These are phyloP conservation scores for Dentipellis sp. DNA, from an alignment of 768 basidiomycete species.

Conservation along the genomic window DNA sequence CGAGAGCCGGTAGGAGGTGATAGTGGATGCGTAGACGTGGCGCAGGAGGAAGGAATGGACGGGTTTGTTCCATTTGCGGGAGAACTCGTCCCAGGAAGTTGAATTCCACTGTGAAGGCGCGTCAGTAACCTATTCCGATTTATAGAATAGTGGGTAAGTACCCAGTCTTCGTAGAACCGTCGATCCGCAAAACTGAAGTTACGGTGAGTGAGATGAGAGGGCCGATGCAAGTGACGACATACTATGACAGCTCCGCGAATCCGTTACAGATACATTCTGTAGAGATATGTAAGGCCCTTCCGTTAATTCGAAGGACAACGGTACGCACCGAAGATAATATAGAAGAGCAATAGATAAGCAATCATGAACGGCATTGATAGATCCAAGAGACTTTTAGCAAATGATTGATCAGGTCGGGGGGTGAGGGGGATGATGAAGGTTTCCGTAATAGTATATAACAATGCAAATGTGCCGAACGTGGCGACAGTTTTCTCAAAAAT, in stretches of 20 bases:
- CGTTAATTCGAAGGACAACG: neutral
- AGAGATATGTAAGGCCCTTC: slow-evolving; percentile 5
- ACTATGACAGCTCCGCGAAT: slow-evolving; percentile 91
- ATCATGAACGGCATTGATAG: slow-evolving; percentile 92
- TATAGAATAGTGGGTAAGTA: slow-evolving; percentile 21
- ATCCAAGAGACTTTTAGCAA: slow-evolving; percentile 71
- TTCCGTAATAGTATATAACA: slow-evolving; percentile 91
- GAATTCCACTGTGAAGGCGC: slow-evolving; percentile 76
- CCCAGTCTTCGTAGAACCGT: slow-evolving; percentile 97
- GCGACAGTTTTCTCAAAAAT: slow-evolving; percentile 65
- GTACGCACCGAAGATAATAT: slow-evolving; percentile 68
- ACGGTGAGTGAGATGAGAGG: neutral
- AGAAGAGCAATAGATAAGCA: slow-evolving; percentile 79
- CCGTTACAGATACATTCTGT: slow-evolving; percentile 94
- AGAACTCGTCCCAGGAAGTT: slow-evolving; percentile 94
- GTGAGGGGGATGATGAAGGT: slow-evolving; percentile 86
- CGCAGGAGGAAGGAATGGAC: slow-evolving; percentile 89
- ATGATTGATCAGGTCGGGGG: slow-evolving; percentile 58
- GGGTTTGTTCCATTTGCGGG: slow-evolving; percentile 97
- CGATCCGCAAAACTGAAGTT: slow-evolving; percentile 82
- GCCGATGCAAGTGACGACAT: slow-evolving; percentile 17
- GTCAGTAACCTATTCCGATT: neutral
- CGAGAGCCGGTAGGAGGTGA: slow-evolving; percentile 67
- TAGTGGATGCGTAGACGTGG: slow-evolving; percentile 91
- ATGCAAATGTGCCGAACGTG: slow-evolving; percentile 91